Base-by-base conservation (phyloP, 106 monocot species). In the Chionographis japonica region DNA sequence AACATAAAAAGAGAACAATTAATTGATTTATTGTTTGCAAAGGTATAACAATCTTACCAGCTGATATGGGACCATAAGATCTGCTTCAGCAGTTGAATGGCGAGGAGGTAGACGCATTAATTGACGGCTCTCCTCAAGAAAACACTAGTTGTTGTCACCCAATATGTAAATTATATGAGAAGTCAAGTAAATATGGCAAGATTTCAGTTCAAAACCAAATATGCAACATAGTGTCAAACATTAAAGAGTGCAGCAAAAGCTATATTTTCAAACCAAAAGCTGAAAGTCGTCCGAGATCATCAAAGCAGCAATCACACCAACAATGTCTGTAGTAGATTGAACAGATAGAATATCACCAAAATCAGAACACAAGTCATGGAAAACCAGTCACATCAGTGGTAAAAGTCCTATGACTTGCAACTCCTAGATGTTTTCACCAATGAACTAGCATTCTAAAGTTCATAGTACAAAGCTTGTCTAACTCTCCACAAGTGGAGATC, bases 1-100 rank as follows among this genome's bases (percentile, higher is more conserved):
- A 8, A 46, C 12, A 42, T 65, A 7, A 43, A 9, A 40, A 27
- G 39, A 39, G 6, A 0, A 38, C 5, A 40, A 57, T 15, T 14
- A 66, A n/a, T 37, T 37, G 20, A 46, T 17, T 14, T 20, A 41
- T 59, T 4, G 8, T 52, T 19, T 40, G 13, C 10, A 62, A 7
- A 66, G 38, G 38, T 9, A 68, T 50, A 61, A 43, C 8, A 70
- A 65, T 50, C 79, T 78, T 85, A 98, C 98, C 85, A 98, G 64
- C 73, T 98, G 98, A 85, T 93, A 98, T 70, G 98, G 98, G 27
- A 98, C 81, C 87, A 90, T 77, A 52, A 98, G 84, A 81, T 98
- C 98, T 71, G 93, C 98, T 93, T 93, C 92, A 75, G 98, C 98
- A 77, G 92, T 93, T 63, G 92, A 89, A 43, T 87, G 92, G 0